A percentile compares a stretch with the other conserved stretches of the same genome.
Conservation (phyloP, 805 yeast genomes). For the Metschnikowia arizonensis region DNA sequence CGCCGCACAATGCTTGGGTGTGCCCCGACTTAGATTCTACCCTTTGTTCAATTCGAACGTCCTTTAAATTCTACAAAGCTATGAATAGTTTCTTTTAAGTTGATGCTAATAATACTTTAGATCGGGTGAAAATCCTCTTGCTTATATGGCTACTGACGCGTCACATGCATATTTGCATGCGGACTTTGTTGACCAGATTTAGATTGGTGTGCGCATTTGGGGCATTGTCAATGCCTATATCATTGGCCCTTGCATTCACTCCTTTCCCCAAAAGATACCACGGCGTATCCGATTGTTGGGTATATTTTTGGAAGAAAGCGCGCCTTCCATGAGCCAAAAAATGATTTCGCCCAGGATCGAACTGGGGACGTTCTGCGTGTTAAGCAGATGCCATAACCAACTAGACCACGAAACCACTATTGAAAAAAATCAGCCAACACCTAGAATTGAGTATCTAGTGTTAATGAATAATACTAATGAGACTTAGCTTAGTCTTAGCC, state of each 20-base stretch:
- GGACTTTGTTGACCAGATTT: neutral
- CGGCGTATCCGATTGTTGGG: constrained; percentile 8
- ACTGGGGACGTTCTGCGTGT: constrained; percentile 99
- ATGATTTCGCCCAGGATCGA: constrained; percentile 99
- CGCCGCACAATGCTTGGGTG: neutral
- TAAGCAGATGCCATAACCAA: constrained; percentile 99
- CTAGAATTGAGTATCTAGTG: too few relatives aligned
- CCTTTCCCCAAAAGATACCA: neutral
- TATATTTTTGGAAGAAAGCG: neutral
- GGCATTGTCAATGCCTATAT: neutral
- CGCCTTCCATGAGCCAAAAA: constrained; percentile 7
- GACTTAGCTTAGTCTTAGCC: too few relatives aligned
- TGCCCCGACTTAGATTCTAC: neutral
- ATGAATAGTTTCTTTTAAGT: neutral
- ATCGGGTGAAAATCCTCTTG: too few relatives aligned
- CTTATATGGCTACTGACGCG: neutral
- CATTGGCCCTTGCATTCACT: neutral
- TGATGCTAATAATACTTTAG: too few relatives aligned
- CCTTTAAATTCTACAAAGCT: neutral
- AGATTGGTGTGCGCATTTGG: neutral
- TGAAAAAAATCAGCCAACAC: too few relatives aligned
- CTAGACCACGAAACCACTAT: constrained; percentile 76
- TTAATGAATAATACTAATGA: too few relatives aligned
- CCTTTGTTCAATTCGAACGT: neutral
- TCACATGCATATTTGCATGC: neutral